Evolutionary conservation across 768 basidiomycete species (phyloP), one percentile per base, ranked within the genome.

Genomic region (Steccherinum ochraceum): DNA sequence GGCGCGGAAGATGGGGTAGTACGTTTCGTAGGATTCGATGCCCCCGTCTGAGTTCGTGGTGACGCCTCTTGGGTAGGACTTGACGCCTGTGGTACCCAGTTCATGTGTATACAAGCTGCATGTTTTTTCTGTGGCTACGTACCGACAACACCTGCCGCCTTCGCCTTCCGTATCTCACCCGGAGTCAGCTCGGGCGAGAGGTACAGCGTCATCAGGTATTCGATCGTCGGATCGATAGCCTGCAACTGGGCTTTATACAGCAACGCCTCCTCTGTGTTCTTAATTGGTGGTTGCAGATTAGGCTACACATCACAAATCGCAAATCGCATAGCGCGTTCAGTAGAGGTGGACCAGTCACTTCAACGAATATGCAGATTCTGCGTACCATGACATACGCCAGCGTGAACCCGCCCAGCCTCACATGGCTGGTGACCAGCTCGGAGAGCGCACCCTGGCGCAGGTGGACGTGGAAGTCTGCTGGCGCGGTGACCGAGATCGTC

Each of bases 1-100:
- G 30, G 84, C 89, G 59, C 82, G 83, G 64, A 99, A 98, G 25
- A 96, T 80, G 18, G 88, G 86, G 67, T 97, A 96, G 65, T 95
- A 99, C 1, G 79, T 75, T 59, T 89, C 89, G 59, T 98, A 98
- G 12, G 91, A 91, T 66, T 98, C 95, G 57, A 98, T 95, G 5
- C 96, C 96, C 26, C 89, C 84, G 52, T 93, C 91, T 12, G 91
- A 94, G 67, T 97, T 95, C 27, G 96, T 99, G 20, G 96, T 99
- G 3, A 99, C 95, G 10, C 96, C 96, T 53, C 90, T 78, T 45
- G 96, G 96, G 66, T 99, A 99, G 13, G 90, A 93, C 69, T 99
- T 98, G 58, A 99, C 91, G 39, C 95, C 80, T 75, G 46, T 18
- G 19, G 35, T 11, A 11, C 35, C 35, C 35, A 39, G n/a, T 39